These are phyloP conservation scores for Canavalia gladiata DNA, from an alignment of 306 rosid genomes.

Conservation along the genomic window DNA sequence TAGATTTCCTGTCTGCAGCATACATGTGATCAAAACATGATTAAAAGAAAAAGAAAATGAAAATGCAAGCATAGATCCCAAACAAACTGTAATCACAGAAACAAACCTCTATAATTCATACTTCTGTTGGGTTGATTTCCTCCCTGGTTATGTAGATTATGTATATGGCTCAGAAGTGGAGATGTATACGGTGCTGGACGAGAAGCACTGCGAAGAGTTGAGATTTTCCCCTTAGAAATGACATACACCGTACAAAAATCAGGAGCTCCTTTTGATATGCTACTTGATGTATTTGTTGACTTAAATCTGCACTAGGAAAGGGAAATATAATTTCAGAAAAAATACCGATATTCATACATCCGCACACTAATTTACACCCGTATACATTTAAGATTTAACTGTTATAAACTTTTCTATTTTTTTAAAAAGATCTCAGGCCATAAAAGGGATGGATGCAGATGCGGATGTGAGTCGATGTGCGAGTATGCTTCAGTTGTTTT, in stretches of 20 bases:
- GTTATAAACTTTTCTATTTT: too few relatives aligned
- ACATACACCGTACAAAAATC: slow-evolving; percentile 86
- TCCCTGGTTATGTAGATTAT: slow-evolving; percentile 40
- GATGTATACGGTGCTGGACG: slow-evolving; percentile 75
- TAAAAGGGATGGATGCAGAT: too few relatives aligned
- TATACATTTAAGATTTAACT: too few relatives aligned
- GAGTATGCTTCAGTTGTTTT: too few relatives aligned
- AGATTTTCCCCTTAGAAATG: slow-evolving; percentile 80
- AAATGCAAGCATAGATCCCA: not conserved
- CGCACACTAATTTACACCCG: too few relatives aligned
- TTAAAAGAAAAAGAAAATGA: too few relatives aligned
- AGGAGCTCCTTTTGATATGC: slow-evolving; percentile 74
- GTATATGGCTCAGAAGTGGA: slow-evolving; percentile 66
- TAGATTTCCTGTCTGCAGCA: slow-evolving; percentile 58
- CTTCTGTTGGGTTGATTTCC: slow-evolving; percentile 45
- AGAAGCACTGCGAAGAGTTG: slow-evolving; percentile 69
- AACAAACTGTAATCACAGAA: slow-evolving; percentile 19
- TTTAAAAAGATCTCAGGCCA: too few relatives aligned
- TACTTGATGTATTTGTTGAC: slow-evolving; percentile 60
- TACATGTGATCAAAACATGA: not conserved
- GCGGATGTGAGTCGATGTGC: too few relatives aligned
- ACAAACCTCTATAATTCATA: slow-evolving; percentile 65
- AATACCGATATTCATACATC: too few relatives aligned
- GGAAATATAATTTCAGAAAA: not conserved
- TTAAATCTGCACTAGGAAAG: slow-evolving; percentile 67